A percentile compares a stretch with the other conserved stretches of the same genome.
phyloP scores from a whole-genome alignment of 768 basidiomycete species.

The Amanita brunnescens region DNA sequence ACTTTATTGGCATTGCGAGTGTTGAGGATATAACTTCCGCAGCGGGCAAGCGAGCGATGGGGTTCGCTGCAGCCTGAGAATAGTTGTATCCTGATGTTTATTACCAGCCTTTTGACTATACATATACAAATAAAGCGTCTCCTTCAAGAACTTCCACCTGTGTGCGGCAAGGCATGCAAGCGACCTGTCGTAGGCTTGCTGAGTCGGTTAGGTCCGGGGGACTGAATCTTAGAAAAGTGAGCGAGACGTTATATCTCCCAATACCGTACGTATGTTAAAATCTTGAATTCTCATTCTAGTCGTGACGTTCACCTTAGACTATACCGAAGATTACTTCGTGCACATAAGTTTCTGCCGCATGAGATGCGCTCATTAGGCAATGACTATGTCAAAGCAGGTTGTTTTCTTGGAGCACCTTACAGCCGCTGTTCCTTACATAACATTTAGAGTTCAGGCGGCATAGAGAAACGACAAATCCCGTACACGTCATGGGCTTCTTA shows the following conservation, averaged over 20 bases:
- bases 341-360: constrained; percentile 59
- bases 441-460: constrained; percentile 82
- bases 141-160: no score
- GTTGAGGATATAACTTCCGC: constrained; percentile 27
- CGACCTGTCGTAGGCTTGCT: constrained; percentile 38
- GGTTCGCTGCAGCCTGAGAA: constrained; percentile 15
- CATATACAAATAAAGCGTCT: background rate
- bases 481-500: constrained; percentile 90
- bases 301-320: constrained; percentile 39
- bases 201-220: constrained; percentile 49
- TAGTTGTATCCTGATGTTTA: background rate
- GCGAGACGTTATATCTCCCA: constrained; percentile 69
- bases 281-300: background rate
- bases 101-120: background rate
- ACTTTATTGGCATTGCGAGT: constrained; percentile 27
- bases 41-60: constrained; percentile 33
- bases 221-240: constrained; percentile 52
- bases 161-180: constrained; percentile 25
- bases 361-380: constrained; percentile 87
- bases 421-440: background rate
- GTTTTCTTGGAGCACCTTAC: background rate
- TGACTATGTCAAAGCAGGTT: constrained; percentile 76
- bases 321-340: constrained; percentile 72
- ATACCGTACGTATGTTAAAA: constrained; percentile 50
- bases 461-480: constrained; percentile 68